A percentile compares a stretch with the other conserved stretches of the same genome.
These are phyloP conservation scores for Taphrina deformans DNA, from an alignment of 1,139 yeast genomes.

Conservation along the genomic window DNA sequence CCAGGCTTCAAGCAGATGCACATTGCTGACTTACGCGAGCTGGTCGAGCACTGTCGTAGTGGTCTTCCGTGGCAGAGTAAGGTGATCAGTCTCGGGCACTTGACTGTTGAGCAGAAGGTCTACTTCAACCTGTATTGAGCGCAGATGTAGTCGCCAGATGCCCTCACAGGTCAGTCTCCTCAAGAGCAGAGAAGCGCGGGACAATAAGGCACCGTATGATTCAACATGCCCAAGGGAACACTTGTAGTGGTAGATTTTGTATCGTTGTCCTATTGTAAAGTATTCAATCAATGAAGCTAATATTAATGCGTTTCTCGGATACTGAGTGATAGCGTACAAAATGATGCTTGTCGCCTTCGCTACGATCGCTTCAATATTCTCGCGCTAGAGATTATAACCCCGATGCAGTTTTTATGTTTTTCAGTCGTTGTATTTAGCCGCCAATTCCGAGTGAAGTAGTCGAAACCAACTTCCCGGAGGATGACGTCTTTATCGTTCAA, in stretches of 20 bases:
- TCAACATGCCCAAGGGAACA: no score
- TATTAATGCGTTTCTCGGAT: no score
- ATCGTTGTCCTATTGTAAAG: not conserved
- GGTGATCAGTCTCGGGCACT: not conserved
- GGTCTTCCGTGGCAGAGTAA: conserved; percentile 1
- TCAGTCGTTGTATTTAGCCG: not conserved
- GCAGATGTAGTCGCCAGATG: no score
- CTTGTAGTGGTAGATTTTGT: not conserved
- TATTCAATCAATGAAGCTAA: no score
- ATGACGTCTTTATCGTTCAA: not conserved
- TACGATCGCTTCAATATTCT: not conserved
- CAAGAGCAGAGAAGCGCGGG: no score
- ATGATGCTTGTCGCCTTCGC: not conserved
- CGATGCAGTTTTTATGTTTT: conserved; percentile 1
- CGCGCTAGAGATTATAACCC: not conserved
- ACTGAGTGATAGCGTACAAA: no score
- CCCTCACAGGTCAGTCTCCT: no score
- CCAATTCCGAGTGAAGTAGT: conserved; percentile 3
- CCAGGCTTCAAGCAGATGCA: not conserved
- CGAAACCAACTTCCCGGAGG: not conserved
- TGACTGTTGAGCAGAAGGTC: not conserved
- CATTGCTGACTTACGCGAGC: not conserved
- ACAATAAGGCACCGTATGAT: no score
- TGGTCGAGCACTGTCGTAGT: not conserved
- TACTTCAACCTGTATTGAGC: not conserved